Percentiles rank a stretch among this genome's conserved stretches.
These are phyloP conservation scores for Trichoderma orchidacearum DNA, from an alignment of 495 filamentous ascomycete genomes.

Conservation along the genomic window DNA sequence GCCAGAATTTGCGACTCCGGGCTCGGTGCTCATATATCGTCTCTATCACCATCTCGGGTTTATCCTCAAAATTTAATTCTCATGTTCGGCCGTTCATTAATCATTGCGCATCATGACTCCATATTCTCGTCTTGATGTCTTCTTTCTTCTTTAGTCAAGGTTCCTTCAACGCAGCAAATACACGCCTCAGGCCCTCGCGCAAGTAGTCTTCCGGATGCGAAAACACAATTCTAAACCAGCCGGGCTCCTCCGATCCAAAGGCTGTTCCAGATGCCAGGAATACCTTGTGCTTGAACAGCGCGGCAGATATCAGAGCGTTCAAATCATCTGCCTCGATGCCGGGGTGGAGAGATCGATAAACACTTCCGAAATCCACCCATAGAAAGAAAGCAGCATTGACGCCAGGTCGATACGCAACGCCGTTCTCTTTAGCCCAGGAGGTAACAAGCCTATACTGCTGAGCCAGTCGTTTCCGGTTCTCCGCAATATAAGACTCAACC, in stretches of 20 bases:
- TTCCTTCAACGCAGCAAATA: background rate
- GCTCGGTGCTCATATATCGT: too few relatives aligned
- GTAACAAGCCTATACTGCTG: slow-evolving; percentile 14
- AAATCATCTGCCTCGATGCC: slow-evolving; percentile 11
- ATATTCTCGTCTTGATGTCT: too few relatives aligned
- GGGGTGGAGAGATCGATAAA: background rate
- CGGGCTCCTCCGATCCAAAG: slow-evolving; percentile 31
- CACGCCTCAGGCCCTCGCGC: background rate
- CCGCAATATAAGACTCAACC: slow-evolving; percentile 22
- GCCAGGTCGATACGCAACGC: slow-evolving; percentile 20
- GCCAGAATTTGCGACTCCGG: too few relatives aligned
- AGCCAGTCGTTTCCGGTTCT: slow-evolving; percentile 19
- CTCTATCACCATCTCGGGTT: too few relatives aligned
- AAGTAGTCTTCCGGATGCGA: background rate
- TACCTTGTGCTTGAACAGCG: slow-evolving; percentile 26
- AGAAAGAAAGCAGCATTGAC: slow-evolving; percentile 41
- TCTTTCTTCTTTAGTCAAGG: background rate
- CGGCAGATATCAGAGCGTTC: slow-evolving; percentile 1
- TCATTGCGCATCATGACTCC: too few relatives aligned
- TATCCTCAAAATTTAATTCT: too few relatives aligned
- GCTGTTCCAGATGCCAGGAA: slow-evolving; percentile 25
- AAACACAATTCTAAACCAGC: slow-evolving; percentile 41
- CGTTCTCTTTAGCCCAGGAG: slow-evolving; percentile 12
- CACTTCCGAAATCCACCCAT: slow-evolving; percentile 31
- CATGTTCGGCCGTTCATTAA: too few relatives aligned